phyloP scores from a whole-genome alignment of 768 basidiomycete species.

The Macrolepiota dolichaula region DNA sequence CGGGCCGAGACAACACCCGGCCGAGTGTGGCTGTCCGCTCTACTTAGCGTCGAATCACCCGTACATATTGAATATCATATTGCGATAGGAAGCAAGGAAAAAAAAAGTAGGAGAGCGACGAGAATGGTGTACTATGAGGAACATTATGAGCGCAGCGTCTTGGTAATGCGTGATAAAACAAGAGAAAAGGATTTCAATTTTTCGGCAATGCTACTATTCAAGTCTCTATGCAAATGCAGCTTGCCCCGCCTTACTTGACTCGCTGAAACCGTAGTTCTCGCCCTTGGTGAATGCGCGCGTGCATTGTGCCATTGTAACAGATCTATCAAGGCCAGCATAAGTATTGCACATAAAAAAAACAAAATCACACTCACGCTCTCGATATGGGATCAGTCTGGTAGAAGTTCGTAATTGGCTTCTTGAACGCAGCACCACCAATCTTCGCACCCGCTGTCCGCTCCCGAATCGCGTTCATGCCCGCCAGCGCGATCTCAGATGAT shows the following conservation, averaged over 20 bases:
- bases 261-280: slow-evolving; percentile 57
- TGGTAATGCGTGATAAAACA: not conserved
- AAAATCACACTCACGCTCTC: slow-evolving; percentile 64
- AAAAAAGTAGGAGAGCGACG: not conserved
- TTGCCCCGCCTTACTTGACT: slow-evolving; percentile 42
- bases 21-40: not conserved
- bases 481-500: slow-evolving; percentile 65
- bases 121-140: not conserved
- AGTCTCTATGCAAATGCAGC: slow-evolving; percentile 37
- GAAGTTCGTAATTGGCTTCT: slow-evolving; percentile 86
- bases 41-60: not conserved
- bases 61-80: not conserved
- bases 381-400: slow-evolving; percentile 97
- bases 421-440: slow-evolving; percentile 57
- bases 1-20: no score
- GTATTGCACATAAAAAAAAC: not conserved
- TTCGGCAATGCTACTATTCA: not conserved
- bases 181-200: slow-evolving; percentile 16
- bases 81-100: not conserved
- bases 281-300: slow-evolving; percentile 82
- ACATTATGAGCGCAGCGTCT: not conserved
- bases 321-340: slow-evolving; percentile 37
- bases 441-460: slow-evolving; percentile 50
- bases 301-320: slow-evolving; percentile 96
- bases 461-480: slow-evolving; percentile 63